Evolutionary conservation across 2,329 filamentous ascomycete genomes (phyloP).

Genomic region (Aureobasidium sp.): DNA sequence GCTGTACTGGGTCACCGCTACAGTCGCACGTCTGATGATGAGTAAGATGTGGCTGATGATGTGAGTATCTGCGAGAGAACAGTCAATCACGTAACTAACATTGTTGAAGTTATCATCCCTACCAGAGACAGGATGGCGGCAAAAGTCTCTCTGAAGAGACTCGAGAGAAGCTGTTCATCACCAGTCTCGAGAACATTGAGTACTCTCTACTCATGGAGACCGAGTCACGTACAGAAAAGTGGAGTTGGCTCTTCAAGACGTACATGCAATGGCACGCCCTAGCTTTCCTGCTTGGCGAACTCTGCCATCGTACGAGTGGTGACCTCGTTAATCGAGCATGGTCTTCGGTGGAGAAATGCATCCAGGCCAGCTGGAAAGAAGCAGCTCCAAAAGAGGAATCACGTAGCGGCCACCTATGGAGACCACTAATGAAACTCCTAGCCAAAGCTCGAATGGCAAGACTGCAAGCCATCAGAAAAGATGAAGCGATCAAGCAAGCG

Average conservation of each 20-base stretch:
- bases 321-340: slow-evolving; percentile 55
- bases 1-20: slow-evolving; percentile 62
- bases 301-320: slow-evolving; percentile 51
- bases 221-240: slow-evolving; percentile 54
- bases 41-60: slow-evolving; percentile 72
- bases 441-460: slow-evolving; percentile 50
- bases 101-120: slow-evolving; percentile 54
- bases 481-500: slow-evolving; percentile 19
- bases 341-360: slow-evolving; percentile 47
- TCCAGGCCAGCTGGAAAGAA: slow-evolving; percentile 36
- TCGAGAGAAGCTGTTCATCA: slow-evolving; percentile 62
- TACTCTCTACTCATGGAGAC: slow-evolving; percentile 60
- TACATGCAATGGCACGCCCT: slow-evolving; percentile 61
- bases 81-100: background rate
- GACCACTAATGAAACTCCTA: slow-evolving; percentile 55
- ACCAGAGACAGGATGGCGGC: slow-evolving; percentile 55
- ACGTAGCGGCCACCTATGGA: slow-evolving; percentile 53
- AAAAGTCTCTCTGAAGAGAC: slow-evolving; percentile 53
- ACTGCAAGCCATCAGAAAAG: slow-evolving; percentile 42
- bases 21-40: slow-evolving; percentile 63
- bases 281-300: slow-evolving; percentile 54
- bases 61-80: background rate
- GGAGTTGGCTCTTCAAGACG: slow-evolving; percentile 59
- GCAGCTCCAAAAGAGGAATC: slow-evolving; percentile 22
- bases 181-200: slow-evolving; percentile 68